Evolutionary conservation across 129 eudicot species (phyloP).

Genomic region (Sambucus nigra): DNA sequence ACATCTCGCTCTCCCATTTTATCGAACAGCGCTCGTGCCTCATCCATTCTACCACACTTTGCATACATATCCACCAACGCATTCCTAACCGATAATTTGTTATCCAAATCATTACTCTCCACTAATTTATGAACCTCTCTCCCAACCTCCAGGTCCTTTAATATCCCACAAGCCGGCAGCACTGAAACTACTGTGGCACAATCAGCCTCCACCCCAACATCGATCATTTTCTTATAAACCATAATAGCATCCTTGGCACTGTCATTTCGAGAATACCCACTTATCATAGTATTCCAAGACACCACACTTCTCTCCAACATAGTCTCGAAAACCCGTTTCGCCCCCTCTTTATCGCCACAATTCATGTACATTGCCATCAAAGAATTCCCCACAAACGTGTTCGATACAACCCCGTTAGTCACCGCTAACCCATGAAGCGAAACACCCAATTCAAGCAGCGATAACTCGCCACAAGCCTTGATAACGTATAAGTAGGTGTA

Average conservation of each 20-base stretch:
- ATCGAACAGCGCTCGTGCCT: conserved; percentile 46
- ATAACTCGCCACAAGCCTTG: conserved; percentile 53
- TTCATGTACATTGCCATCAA: conserved; percentile 81
- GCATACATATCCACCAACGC: conserved; percentile 83
- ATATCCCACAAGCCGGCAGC: conserved; percentile 67
- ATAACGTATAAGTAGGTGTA: conserved; percentile 63
- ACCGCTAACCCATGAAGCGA: conserved; percentile 50
- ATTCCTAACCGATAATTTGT: conserved; percentile 45
- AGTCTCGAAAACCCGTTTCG: conserved; percentile 35
- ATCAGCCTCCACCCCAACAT: conserved; percentile 37
- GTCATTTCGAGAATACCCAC: conserved; percentile 55
- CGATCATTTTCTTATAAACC: conserved; percentile 46
- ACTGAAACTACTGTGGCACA: conserved; percentile 59
- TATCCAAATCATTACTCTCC: conserved; percentile 33
- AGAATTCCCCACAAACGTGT: conserved; percentile 57
- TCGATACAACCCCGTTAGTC: conserved; percentile 37
- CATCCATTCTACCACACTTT: conserved; percentile 58
- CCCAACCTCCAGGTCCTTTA: conserved; percentile 44
- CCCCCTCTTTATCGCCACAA: conserved; percentile 44
- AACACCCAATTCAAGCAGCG: conserved; percentile 34
- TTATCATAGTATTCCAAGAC: conserved; percentile 77
- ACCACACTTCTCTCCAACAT: conserved; percentile 50
- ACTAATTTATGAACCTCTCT: conserved; percentile 43
- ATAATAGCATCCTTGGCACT: conserved; percentile 30
- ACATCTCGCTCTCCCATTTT: conserved; percentile 59